phyloP scores from a whole-genome alignment of 176 grass and related monocot genomes.

The Carex parvula region DNA sequence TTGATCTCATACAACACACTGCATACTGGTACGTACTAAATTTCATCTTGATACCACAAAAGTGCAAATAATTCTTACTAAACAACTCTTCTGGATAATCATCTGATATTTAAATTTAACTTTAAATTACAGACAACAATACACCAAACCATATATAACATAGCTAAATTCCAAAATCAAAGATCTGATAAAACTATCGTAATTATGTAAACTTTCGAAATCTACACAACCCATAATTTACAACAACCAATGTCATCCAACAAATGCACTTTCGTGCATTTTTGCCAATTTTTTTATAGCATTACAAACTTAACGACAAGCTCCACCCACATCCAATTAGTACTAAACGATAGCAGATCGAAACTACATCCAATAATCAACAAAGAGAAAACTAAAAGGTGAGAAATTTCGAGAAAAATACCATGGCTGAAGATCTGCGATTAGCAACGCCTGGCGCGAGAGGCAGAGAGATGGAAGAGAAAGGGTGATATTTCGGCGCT shows the following conservation, averaged over 20 bases:
- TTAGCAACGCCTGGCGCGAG: neutral
- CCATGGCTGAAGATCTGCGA: constrained; percentile 4
- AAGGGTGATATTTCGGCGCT: constrained; percentile 17
- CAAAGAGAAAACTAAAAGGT: neutral
- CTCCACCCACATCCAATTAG: neutral
- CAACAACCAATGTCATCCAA: neutral
- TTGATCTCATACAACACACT: neutral
- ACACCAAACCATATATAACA: neutral
- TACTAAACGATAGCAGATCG: neutral
- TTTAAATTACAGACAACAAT: neutral
- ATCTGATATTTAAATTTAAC: neutral
- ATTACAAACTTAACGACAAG: neutral
- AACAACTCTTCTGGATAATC: neutral
- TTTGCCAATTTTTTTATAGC: neutral
- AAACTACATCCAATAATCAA: neutral
- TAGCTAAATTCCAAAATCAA: neutral
- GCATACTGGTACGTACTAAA: neutral
- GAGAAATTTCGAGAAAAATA: constrained; percentile 1
- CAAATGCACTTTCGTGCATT: neutral
- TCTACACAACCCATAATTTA: neutral
- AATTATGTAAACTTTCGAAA: neutral
- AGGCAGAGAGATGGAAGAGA: neutral
- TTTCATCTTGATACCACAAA: neutral
- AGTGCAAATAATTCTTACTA: neutral
- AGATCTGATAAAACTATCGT: too few relatives aligned